Evolutionary conservation across 2,329 filamentous ascomycete genomes (phyloP).

Genomic region (Xylariaceae sp.): DNA sequence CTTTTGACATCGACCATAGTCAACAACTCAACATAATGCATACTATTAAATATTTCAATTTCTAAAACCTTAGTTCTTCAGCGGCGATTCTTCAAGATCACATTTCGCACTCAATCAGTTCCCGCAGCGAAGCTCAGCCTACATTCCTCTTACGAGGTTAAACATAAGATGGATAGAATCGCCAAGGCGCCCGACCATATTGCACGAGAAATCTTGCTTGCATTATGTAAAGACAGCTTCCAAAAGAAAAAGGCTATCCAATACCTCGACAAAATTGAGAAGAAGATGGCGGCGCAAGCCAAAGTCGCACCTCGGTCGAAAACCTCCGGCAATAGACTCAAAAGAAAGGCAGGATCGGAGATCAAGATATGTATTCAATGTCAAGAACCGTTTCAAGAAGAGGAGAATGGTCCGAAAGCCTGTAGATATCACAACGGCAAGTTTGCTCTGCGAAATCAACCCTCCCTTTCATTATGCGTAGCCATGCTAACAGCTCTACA

Average conservation of each 20-base stretch:
- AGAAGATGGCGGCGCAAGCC: not conserved
- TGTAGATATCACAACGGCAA: slow-evolving; percentile 18
- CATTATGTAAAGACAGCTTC: not conserved
- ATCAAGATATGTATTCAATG: slow-evolving; percentile 19
- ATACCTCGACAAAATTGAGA: slow-evolving; percentile 1
- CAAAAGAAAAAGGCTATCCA: not conserved
- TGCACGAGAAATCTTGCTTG: slow-evolving; percentile 4
- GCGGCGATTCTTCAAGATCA: too few relatives aligned
- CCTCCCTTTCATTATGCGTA: not conserved
- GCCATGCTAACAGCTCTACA: slow-evolving; percentile 3
- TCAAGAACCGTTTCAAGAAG: slow-evolving; percentile 13
- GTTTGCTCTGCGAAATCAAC: not conserved
- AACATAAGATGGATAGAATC: not conserved
- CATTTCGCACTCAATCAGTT: too few relatives aligned
- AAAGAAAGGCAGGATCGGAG: slow-evolving; percentile 14
- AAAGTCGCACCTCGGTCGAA: not conserved
- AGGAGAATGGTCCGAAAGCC: slow-evolving; percentile 14
- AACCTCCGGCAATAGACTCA: not conserved
- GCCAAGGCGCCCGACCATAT: not conserved
- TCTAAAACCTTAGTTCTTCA: too few relatives aligned
- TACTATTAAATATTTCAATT: too few relatives aligned
- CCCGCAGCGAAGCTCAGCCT: too few relatives aligned
- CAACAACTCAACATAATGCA: too few relatives aligned
- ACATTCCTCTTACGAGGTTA: not conserved
- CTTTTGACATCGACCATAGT: too few relatives aligned